Conservation (phyloP, 1,284 basidiomycete genomes). For the Pholiota adiposa region DNA sequence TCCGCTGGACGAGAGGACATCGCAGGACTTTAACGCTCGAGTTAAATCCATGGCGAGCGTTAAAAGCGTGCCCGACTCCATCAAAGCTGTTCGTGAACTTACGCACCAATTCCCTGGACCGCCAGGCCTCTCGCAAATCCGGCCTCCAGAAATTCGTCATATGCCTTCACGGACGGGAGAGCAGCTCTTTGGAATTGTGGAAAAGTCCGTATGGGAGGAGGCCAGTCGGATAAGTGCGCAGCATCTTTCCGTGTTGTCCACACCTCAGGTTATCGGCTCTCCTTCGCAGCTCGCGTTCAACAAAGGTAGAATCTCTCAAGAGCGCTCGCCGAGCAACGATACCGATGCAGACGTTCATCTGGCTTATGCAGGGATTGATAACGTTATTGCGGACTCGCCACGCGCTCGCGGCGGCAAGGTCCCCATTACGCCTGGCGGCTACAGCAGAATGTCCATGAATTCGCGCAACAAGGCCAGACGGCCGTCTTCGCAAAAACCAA, state of each 20-base stretch:
- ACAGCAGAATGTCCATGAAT: conserved; percentile 12
- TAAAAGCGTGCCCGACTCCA: conserved; percentile 38
- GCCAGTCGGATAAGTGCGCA: conserved; percentile 15
- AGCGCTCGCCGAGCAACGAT: background rate
- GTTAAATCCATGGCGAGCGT: conserved; percentile 20
- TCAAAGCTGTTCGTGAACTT: conserved; percentile 50
- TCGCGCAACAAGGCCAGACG: conserved; percentile 7
- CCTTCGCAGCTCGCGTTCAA: conserved; percentile 21
- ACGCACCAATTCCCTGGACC: conserved; percentile 56
- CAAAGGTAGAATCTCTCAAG: background rate
- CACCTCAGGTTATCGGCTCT: conserved; percentile 18
- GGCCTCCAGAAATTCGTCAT: conserved; percentile 7
- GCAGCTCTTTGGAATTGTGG: background rate
- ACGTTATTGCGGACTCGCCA: background rate
- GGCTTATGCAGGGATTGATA: background rate
- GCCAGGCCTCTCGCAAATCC: conserved; percentile 30
- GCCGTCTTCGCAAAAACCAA: conserved; percentile 16
- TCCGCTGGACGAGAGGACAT: background rate
- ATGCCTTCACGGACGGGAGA: background rate
- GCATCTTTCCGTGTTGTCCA: conserved; percentile 12
- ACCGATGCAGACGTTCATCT: background rate
- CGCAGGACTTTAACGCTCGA: conserved; percentile 5
- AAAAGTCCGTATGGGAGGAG: conserved; percentile 14
- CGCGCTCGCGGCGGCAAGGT: conserved; percentile 16
- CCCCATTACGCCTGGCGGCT: conserved; percentile 14